Conservation (phyloP, 164 flowering plant genomes). For the Vitis cinerea region DNA sequence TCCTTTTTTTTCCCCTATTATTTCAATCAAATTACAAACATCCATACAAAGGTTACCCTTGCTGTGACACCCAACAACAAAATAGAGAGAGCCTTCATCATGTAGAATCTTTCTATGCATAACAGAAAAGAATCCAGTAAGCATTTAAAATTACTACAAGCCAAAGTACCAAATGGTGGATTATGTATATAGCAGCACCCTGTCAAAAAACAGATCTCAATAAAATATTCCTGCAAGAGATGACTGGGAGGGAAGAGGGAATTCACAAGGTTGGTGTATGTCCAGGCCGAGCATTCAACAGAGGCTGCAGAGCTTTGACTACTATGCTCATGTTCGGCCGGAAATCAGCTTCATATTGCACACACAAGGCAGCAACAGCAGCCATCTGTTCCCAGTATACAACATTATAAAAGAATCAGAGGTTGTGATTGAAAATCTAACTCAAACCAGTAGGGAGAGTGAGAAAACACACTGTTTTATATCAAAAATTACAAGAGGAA, state of each 20-base stretch:
- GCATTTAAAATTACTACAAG: not conserved
- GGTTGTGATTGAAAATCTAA: not conserved
- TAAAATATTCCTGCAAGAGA: not conserved
- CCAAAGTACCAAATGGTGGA: not conserved
- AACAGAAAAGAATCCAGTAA: not conserved
- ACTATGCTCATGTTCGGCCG: slow-evolving; percentile 71
- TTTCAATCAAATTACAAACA: no score
- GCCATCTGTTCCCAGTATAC: slow-evolving; percentile 45
- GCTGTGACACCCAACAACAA: no score
- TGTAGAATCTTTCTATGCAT: not conserved
- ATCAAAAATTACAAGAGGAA: no score
- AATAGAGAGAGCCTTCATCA: no score
- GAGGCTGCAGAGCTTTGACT: slow-evolving; percentile 64
- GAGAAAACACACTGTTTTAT: not conserved
- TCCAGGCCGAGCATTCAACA: slow-evolving; percentile 41
- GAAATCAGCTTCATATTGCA: slow-evolving; percentile 68
- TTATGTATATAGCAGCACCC: not conserved
- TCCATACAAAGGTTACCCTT: no score
- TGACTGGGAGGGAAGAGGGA: not conserved
- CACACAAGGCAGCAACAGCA: slow-evolving; percentile 66
- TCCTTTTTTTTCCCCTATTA: no score
- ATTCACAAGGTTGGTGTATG: slow-evolving; percentile 15
- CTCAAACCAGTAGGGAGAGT: no score
- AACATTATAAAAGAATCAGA: not conserved
- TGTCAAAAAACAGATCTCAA: not conserved